These are phyloP conservation scores for Cordyceps pruinosa DNA, from an alignment of 2,329 filamentous ascomycete genomes.

Conservation along the genomic window DNA sequence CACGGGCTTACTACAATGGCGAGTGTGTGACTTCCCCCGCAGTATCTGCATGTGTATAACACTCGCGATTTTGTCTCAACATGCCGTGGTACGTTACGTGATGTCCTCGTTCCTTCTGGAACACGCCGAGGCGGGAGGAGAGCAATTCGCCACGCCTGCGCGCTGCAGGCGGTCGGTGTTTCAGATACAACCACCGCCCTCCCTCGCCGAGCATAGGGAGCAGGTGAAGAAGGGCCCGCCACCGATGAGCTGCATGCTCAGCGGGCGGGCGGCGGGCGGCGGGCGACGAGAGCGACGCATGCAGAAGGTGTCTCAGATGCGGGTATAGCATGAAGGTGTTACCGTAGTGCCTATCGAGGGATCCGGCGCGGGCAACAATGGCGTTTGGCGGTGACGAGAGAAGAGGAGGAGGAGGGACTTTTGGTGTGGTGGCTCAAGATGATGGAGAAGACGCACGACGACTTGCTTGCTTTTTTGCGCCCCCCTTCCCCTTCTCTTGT, in stretches of 20 bases:
- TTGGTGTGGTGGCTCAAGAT: background rate
- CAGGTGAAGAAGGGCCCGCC: background rate
- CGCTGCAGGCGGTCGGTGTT: conserved; percentile 1
- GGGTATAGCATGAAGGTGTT: background rate
- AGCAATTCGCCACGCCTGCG: background rate
- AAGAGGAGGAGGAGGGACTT: background rate
- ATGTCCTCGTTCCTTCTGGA: background rate
- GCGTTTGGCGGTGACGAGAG: background rate
- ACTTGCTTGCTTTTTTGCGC: background rate
- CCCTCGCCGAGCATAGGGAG: background rate
- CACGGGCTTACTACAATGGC: background rate
- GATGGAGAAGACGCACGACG: background rate
- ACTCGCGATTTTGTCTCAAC: background rate
- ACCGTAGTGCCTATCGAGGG: background rate
- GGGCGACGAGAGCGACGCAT: background rate
- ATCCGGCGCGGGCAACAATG: background rate
- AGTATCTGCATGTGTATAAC: background rate
- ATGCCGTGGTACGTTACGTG: background rate
- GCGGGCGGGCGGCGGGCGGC: too few relatives aligned
- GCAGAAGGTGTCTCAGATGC: conserved; percentile 9
- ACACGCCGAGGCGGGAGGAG: background rate
- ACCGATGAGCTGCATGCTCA: conserved; percentile 1
- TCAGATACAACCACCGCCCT: conserved; percentile 2
- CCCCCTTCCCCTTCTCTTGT: background rate
- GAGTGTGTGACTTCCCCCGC: background rate